A percentile compares a stretch with the other conserved stretches of the same genome.
Conservation (phyloP, 805 yeast species). For the Ogataea salicorniae region DNA sequence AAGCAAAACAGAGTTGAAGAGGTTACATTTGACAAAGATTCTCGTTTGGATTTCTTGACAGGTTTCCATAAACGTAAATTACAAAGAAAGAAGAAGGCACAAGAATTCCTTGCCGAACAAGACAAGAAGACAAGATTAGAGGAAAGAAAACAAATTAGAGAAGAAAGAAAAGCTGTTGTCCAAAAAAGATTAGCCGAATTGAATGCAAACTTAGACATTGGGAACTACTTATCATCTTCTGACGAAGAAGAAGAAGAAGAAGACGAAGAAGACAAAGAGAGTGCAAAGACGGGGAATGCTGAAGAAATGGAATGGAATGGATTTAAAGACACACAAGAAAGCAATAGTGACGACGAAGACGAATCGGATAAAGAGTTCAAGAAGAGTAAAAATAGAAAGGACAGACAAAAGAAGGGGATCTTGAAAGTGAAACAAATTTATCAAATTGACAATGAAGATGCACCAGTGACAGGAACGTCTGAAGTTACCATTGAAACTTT, state of each 20-base stretch:
- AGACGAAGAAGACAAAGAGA: slow-evolving; percentile 28
- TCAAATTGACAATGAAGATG: slow-evolving; percentile 31
- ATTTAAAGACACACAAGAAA: slow-evolving; percentile 27
- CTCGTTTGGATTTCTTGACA: slow-evolving; percentile 79
- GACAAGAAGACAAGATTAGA: slow-evolving; percentile 68
- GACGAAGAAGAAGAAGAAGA: slow-evolving; percentile 19
- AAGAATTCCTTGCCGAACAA: slow-evolving; percentile 68
- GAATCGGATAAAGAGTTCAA: neutral
- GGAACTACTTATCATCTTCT: slow-evolving; percentile 14
- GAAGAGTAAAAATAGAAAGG: neutral
- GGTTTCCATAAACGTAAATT: slow-evolving; percentile 95
- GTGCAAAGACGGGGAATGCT: slow-evolving; percentile 14
- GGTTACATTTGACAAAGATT: slow-evolving; percentile 74
- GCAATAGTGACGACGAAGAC: slow-evolving; percentile 15
- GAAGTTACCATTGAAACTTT: slow-evolving; percentile 54
- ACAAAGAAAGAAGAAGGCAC: slow-evolving; percentile 83
- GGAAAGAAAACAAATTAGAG: slow-evolving; percentile 66
- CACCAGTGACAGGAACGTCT: slow-evolving; percentile 41
- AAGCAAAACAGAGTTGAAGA: slow-evolving; percentile 72
- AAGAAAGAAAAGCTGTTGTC: slow-evolving; percentile 63
- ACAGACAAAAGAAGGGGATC: slow-evolving; percentile 31
- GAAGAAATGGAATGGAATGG: slow-evolving; percentile 37
- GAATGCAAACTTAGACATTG: slow-evolving; percentile 37
- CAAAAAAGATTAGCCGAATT: slow-evolving; percentile 58
- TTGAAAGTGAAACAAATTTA: slow-evolving; percentile 40